Evolutionary conservation across 1,284 basidiomycete species (phyloP).

Genomic region (Bjerkandera adusta): DNA sequence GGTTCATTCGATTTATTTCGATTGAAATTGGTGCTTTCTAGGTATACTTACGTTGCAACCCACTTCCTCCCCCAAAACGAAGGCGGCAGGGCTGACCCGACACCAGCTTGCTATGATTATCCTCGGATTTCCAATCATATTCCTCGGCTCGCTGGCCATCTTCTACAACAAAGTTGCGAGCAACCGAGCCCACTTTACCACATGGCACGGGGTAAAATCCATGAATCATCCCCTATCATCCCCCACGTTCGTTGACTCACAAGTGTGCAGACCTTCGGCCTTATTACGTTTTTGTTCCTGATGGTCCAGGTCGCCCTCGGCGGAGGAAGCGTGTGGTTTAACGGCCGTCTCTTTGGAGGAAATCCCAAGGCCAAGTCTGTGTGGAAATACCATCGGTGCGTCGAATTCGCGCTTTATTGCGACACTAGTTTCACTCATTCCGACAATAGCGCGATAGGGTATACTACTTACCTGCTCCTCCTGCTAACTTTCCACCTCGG

Average conservation of each 20-base stretch:
- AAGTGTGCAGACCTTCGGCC: slow-evolving; percentile 48
- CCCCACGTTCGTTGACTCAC: not conserved
- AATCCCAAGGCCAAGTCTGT: slow-evolving; percentile 59
- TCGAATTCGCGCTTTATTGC: slow-evolving; percentile 3
- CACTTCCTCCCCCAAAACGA: slow-evolving; percentile 62
- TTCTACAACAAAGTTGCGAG: slow-evolving; percentile 51
- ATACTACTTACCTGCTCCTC: slow-evolving; percentile 54
- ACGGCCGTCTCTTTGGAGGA: slow-evolving; percentile 61
- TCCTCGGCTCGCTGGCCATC: slow-evolving; percentile 54
- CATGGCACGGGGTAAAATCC: slow-evolving; percentile 63
- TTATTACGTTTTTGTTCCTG: slow-evolving; percentile 53
- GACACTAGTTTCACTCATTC: not conserved
- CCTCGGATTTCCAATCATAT: slow-evolving; percentile 51
- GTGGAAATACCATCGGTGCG: slow-evolving; percentile 77
- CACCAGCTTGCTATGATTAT: slow-evolving; percentile 60
- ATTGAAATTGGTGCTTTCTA: too few species aligned
- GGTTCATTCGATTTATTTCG: too few species aligned
- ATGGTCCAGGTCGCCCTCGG: slow-evolving; percentile 53
- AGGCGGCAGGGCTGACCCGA: slow-evolving; percentile 58
- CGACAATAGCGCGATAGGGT: slow-evolving; percentile 58
- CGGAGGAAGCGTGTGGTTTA: slow-evolving; percentile 68
- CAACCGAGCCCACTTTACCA: slow-evolving; percentile 50
- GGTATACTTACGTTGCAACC: slow-evolving; percentile 77
- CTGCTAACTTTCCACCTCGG: slow-evolving; percentile 59
- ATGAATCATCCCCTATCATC: not conserved